Conservation (phyloP, 2,329 filamentous ascomycete species). For the Trichoderma simmonsii region DNA sequence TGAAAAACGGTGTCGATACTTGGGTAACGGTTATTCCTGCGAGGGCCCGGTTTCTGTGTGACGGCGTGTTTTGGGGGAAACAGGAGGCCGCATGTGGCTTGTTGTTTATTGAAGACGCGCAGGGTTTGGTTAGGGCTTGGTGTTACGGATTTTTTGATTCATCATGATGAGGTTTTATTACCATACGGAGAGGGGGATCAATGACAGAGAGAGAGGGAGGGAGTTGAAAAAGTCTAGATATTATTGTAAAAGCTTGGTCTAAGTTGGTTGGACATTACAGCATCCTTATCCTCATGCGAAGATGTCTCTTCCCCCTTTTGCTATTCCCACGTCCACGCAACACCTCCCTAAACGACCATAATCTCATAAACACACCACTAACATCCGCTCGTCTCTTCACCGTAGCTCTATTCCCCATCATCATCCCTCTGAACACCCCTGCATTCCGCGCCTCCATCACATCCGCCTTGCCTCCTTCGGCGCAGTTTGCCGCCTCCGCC, state of each 20-base stretch:
- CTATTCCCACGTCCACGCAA: background rate
- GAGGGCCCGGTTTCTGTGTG: conserved; percentile 12
- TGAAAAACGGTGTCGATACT: background rate
- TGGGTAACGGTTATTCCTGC: background rate
- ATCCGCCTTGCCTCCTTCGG: background rate
- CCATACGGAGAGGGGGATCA: background rate
- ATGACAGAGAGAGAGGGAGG: too few species aligned
- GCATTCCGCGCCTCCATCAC: background rate
- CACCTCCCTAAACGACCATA: background rate
- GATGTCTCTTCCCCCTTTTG: background rate
- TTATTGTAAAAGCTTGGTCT: background rate
- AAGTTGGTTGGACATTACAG: background rate
- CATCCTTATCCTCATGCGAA: background rate
- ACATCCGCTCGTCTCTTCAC: background rate
- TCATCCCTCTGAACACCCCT: background rate
- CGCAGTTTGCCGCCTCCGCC: background rate
- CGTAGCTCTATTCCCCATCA: background rate
- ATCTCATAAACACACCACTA: background rate
- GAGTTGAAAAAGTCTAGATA: background rate
- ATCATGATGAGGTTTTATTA: background rate
- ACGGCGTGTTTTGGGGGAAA: background rate
- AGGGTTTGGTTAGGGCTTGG: background rate
- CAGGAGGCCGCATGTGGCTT: background rate
- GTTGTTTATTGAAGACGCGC: background rate
- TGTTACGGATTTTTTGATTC: background rate